These are phyloP conservation scores for Nyssa sinensis DNA, from an alignment of 148 eudicot genomes.

Conservation along the genomic window DNA sequence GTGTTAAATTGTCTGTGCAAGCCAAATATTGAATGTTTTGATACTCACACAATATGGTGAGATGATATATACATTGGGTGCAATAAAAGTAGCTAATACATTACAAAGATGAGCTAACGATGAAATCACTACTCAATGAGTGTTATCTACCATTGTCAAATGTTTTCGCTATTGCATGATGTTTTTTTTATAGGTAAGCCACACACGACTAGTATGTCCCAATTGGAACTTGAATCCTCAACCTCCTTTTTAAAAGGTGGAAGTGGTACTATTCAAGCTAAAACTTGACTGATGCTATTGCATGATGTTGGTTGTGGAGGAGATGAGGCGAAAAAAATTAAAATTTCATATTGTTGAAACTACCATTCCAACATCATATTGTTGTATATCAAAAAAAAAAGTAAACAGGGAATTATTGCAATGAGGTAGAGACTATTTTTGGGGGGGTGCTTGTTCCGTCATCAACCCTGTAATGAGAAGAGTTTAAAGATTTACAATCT, in stretches of 20 bases:
- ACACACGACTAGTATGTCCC: no score
- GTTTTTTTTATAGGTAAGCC: no score
- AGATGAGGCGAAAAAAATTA: no score
- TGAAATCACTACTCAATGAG: background rate
- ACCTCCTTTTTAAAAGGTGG: no score
- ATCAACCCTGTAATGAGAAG: background rate
- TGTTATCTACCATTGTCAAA: background rate
- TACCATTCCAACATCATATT: background rate
- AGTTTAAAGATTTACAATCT: no score
- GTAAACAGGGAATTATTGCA: background rate
- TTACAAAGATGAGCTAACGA: background rate
- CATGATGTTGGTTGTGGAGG: background rate
- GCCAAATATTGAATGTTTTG: background rate
- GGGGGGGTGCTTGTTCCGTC: no score
- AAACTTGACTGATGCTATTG: no score
- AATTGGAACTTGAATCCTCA: no score
- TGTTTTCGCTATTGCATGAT: background rate
- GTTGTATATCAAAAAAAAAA: background rate
- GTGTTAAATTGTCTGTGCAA: background rate
- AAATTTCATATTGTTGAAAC: no score
- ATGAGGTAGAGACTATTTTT: background rate
- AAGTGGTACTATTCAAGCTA: no score
- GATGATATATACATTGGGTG: background rate
- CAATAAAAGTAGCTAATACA: background rate
- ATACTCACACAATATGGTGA: background rate